Base-by-base conservation (phyloP, 2,329 filamentous ascomycete species). In the Didymella pomorum region DNA sequence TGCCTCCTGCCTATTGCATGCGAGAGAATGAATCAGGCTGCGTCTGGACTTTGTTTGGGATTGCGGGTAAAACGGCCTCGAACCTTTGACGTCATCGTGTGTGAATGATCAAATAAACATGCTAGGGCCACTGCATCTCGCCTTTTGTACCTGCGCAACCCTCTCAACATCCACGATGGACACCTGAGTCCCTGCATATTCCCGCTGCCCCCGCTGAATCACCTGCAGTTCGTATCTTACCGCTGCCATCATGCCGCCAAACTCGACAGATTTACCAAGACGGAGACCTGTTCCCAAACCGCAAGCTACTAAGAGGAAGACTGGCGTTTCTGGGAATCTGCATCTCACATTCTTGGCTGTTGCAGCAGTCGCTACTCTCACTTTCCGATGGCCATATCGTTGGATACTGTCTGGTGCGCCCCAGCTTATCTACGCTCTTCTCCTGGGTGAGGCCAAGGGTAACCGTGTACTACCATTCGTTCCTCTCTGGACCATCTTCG, bases 401-500 rank as follows among this genome's bases (percentile, higher is more conserved):
- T 81, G 79, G 79, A 57, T 78, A 2, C 28, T 80, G 14, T 81
- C 79, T n/a, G 79, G 79, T 14, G 74, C 77, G 2, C 78, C 79
- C 11, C 31, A 78, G 12, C 58, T 81, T 4, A 70, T 76, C 20
- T 75, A 72, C 68, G 63, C 65, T 8, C 60, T 78, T 25, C 64
- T 79, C 6, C 64, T 76, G 7, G 78, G 78, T 20, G 71, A 77
- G 51, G 64, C 69, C 18, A 68, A 74, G 42, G 71, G 70, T 7
- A 61, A 75, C 43, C 76, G 81, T 14, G 73, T 84, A 18, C 61
- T 84, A 11, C 76, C 80, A 2, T 72, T 71, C 23, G 67, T 81
- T 26, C 80, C 80, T 2, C 63, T 84, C 2, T 84, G 81, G 81
- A 76, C 79, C 1, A 62, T 83, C 1, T 71, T 84, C 49, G 69